Percentiles rank a stretch among this genome's conserved stretches.
phyloP scores from a whole-genome alignment of 177 flowering plant species.

The Tripterygium wilfordii region DNA sequence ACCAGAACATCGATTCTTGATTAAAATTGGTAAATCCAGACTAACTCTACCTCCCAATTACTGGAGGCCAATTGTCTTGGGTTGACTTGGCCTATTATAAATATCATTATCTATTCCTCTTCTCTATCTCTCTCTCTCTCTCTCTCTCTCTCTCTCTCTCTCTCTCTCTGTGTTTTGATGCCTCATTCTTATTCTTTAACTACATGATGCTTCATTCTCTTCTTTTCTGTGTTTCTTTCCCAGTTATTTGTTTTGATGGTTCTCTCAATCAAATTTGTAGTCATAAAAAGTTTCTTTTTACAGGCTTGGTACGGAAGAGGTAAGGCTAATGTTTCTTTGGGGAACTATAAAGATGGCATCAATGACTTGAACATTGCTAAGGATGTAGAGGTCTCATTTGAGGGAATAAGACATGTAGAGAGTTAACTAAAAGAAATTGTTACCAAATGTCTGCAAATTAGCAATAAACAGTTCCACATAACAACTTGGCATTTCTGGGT shows the following conservation, averaged over 20 bases:
- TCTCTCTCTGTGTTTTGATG: not conserved
- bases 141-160: too few relatives aligned
- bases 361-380: constrained; percentile 54
- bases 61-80: too few relatives aligned
- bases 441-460: constrained; percentile 16
- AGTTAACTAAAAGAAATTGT: constrained; percentile 33
- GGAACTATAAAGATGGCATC: constrained; percentile 52
- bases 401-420: constrained; percentile 54
- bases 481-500: constrained; percentile 27
- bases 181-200: too few relatives aligned
- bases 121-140: too few relatives aligned
- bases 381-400: constrained; percentile 39
- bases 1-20: too few relatives aligned
- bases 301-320: constrained; percentile 97
- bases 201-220: too few relatives aligned
- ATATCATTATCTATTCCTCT: too few relatives aligned
- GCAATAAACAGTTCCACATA: constrained; percentile 7
- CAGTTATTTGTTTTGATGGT: not conserved
- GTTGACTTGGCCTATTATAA: too few relatives aligned
- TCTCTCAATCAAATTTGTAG: not conserved
- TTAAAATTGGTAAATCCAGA: too few relatives aligned
- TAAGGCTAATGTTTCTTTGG: constrained; percentile 54
- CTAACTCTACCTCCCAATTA: too few relatives aligned
- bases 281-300: not conserved
- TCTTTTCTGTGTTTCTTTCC: too few relatives aligned